phyloP scores from a whole-genome alignment of 2,329 filamentous ascomycete genomes.

The Alternaria sp. region DNA sequence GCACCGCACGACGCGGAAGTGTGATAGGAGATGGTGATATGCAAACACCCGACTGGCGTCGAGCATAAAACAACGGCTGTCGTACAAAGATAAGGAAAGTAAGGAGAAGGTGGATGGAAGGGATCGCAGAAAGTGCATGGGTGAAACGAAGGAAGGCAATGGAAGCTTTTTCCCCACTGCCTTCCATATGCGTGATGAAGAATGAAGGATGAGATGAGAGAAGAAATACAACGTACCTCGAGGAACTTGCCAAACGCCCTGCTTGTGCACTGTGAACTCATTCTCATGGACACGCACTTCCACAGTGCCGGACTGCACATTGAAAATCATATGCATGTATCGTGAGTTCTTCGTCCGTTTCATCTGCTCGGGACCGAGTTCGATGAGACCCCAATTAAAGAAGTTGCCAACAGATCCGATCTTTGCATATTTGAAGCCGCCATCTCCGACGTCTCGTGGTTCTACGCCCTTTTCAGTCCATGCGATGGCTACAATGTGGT shows the following conservation, averaged over 20 bases:
- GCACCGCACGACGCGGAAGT: slow-evolving; percentile 11
- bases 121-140: not conserved
- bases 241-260: slow-evolving; percentile 93
- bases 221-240: slow-evolving; percentile 71
- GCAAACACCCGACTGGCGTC: slow-evolving; percentile 30
- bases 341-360: slow-evolving; percentile 92
- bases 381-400: slow-evolving; percentile 88
- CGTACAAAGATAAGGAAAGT: slow-evolving; percentile 31
- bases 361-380: slow-evolving; percentile 80
- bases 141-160: not conserved
- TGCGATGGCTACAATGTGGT: slow-evolving; percentile 62
- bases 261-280: slow-evolving; percentile 82
- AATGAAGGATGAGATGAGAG: not conserved
- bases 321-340: slow-evolving; percentile 98
- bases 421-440: slow-evolving; percentile 88
- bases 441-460: slow-evolving; percentile 66
- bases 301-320: slow-evolving; percentile 84
- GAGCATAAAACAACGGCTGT: slow-evolving; percentile 44
- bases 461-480: slow-evolving; percentile 66
- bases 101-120: not conserved
- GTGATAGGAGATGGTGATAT: slow-evolving; percentile 9
- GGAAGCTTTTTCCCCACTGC: not conserved
- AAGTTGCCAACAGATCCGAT: slow-evolving; percentile 68
- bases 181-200: not conserved
- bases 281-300: slow-evolving; percentile 78